Evolutionary conservation across 2,329 filamentous ascomycete genomes (phyloP).

Genomic region (Colletotrichum spaethianum): DNA sequence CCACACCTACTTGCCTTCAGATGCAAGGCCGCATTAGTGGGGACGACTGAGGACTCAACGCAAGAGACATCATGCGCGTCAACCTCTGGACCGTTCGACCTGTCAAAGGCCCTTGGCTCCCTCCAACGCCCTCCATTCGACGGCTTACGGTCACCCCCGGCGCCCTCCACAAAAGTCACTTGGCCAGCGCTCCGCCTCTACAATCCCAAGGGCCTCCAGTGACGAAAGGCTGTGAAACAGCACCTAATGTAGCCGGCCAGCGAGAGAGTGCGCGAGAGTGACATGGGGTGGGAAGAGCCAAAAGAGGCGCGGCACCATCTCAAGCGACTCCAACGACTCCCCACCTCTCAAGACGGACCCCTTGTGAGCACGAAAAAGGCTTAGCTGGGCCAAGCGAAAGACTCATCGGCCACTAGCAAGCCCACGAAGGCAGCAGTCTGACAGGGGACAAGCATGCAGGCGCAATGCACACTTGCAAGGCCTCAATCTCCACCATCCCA

Average conservation of each 20-base stretch:
- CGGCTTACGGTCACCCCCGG: conserved; percentile 34
- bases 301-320: conserved; percentile 3
- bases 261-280: conserved; percentile 3
- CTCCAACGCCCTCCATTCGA: conserved; percentile 33
- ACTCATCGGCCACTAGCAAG: conserved; percentile 34
- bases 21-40: not conserved
- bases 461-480: conserved; percentile 26
- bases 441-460: conserved; percentile 24
- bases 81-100: not conserved
- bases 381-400: conserved; percentile 17
- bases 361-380: conserved; percentile 16
- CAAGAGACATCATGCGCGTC: conserved; percentile 13
- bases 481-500: conserved; percentile 34
- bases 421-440: conserved; percentile 31
- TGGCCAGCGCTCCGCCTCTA: conserved; percentile 26
- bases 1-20: conserved; percentile 10
- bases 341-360: conserved; percentile 1
- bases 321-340: not conserved
- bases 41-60: conserved; percentile 22
- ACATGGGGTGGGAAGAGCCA: not conserved
- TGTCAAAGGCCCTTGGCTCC: conserved; percentile 27
- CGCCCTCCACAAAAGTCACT: conserved; percentile 26
- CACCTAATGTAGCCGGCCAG: conserved; percentile 10
- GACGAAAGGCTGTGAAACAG: conserved; percentile 17
- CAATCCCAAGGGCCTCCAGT: conserved; percentile 1